These are phyloP conservation scores for Lactifluus subvellereus DNA, from an alignment of 768 basidiomycete genomes.

Conservation along the genomic window DNA sequence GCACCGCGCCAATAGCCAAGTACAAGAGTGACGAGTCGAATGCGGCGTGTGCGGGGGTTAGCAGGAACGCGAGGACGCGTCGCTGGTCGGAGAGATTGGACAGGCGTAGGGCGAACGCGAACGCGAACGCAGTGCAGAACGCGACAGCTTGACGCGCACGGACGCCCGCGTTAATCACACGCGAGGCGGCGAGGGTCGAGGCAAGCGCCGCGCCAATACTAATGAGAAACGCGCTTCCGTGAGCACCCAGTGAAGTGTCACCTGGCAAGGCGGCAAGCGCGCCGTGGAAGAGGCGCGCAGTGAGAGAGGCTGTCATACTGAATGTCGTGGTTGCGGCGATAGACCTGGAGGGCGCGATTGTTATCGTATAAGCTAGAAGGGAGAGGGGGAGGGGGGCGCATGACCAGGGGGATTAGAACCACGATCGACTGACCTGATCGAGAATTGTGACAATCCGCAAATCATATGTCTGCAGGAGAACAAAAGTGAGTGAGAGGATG, in stretches of 20 bases:
- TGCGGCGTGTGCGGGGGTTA: slow-evolving; percentile 42
- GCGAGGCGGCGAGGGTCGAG: slow-evolving; percentile 13
- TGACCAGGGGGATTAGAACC: background rate
- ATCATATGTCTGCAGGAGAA: slow-evolving; percentile 51
- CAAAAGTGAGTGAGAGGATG: background rate
- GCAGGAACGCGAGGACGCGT: slow-evolving; percentile 48
- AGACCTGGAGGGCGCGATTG: slow-evolving; percentile 51
- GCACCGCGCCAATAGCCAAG: slow-evolving; percentile 49
- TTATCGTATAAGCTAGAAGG: slow-evolving; percentile 24
- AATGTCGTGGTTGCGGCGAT: slow-evolving; percentile 50
- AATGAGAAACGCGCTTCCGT: slow-evolving; percentile 28
- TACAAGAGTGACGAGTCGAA: slow-evolving; percentile 55
- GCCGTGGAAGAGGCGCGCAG: slow-evolving; percentile 37
- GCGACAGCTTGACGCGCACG: slow-evolving; percentile 28
- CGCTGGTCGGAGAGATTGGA: slow-evolving; percentile 47
- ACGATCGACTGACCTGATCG: slow-evolving; percentile 39
- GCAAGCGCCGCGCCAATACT: slow-evolving; percentile 25
- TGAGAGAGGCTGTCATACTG: slow-evolving; percentile 43
- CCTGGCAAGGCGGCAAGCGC: slow-evolving; percentile 29
- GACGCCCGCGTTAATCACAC: background rate
- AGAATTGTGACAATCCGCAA: slow-evolving; percentile 51
- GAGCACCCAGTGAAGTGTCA: slow-evolving; percentile 26
- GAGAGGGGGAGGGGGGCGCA: background rate
- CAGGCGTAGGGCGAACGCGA: slow-evolving; percentile 48
- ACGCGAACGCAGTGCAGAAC: slow-evolving; percentile 42